Conservation (phyloP, 2,329 filamentous ascomycete species). For the Penicillium corylophilum region DNA sequence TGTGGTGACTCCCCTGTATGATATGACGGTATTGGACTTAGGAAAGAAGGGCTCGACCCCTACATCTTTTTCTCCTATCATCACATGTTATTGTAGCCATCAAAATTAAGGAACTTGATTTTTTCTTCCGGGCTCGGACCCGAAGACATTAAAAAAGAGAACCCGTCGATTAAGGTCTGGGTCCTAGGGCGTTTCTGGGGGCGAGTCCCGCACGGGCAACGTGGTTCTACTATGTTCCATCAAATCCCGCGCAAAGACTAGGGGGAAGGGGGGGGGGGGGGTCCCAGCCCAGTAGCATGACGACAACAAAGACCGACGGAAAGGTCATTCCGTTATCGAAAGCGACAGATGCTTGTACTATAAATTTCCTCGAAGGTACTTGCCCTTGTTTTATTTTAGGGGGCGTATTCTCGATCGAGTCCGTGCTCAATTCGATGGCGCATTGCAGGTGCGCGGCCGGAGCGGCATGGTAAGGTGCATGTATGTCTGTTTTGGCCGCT, state of each 20-base stretch:
- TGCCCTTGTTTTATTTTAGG: neutral
- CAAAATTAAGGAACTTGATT: constrained; percentile 2
- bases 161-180: constrained; percentile 7
- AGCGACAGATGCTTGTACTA: neutral
- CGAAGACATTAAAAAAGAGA: neutral
- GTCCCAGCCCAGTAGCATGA: constrained; percentile 5
- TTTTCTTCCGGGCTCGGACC: constrained; percentile 6
- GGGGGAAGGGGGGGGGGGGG: constrained; percentile 11
- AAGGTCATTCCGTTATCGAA: neutral
- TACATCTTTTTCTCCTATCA: neutral
- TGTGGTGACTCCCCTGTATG: neutral
- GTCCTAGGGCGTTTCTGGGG: constrained; percentile 6
- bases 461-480: neutral
- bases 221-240: constrained; percentile 20
- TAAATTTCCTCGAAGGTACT: neutral
- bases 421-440: neutral
- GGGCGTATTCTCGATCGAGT: neutral
- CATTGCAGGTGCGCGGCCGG: neutral
- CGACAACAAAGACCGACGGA: neutral
- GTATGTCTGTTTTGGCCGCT: neutral
- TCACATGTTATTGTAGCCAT: constrained; percentile 7
- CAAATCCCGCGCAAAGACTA: constrained; percentile 11
- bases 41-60: neutral
- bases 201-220: constrained; percentile 15
- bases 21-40: constrained; percentile 1